Evolutionary conservation across 106 monocot genomes (phyloP), one percentile per base, ranked within the genome.

Genomic region (Dioscorea zingiberensis): DNA sequence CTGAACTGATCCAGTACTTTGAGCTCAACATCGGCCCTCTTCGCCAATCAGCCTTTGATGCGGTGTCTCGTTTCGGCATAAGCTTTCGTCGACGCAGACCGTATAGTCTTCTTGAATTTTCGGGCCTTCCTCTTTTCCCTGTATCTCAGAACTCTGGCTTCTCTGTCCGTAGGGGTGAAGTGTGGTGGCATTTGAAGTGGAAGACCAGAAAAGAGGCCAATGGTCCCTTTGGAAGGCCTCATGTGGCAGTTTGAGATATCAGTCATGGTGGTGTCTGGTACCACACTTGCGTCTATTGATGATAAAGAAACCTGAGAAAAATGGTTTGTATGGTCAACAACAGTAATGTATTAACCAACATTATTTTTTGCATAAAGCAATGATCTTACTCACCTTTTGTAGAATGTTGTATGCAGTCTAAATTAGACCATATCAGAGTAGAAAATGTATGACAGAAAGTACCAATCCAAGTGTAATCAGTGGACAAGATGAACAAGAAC

Each of bases 21-120:
- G 16, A 82, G 66, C 64, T 89, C 78, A 9, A 71, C 73, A 2
- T 85, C 81, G 0, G 81, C 58, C 23, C 89, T 67, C 84, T 85
- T 89, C 3, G 82, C 89, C 25, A 89, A 89, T 8, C 89, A 61
- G 2, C 89, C 89, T 56, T 89, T 89, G 63, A 89, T 82, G 10
- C 89, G 71, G 1, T 85, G 89, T 44, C 89, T 68, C 5, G 82
- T 77, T 57, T 89, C 89, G 7, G 85, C 89, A 56, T 88, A 88
- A 3, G 88, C 88, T 75, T 88, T 88, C 64, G 84, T 80, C 0
- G 88, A 88, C 4, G 88, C 88, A 48, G 84, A 89, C 61, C 89
- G 66, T 12, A 89, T 89, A 3, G 82, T 84, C 71, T 89, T 89
- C 76, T 90, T 79, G 63, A 90, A 90, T 27, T 63, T 81, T 56